These are phyloP conservation scores for Corynascus novoguineensis DNA, from an alignment of 495 filamentous ascomycete genomes.

Conservation along the genomic window DNA sequence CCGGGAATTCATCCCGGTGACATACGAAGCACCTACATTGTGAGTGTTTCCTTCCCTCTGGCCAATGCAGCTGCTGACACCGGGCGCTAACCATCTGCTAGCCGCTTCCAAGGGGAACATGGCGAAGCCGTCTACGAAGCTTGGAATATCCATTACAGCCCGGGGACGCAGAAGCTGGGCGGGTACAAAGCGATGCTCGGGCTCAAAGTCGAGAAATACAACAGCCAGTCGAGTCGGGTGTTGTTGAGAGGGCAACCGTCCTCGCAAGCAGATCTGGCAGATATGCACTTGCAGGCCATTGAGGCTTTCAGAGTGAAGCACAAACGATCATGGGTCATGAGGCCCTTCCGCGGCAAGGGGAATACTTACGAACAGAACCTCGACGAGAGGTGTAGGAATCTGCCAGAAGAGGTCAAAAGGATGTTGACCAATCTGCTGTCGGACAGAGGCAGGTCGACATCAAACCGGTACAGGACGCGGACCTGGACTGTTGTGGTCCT, in stretches of 20 bases:
- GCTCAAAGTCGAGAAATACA: neutral
- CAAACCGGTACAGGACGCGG: conserved; percentile 17
- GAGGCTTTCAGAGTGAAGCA: conserved; percentile 18
- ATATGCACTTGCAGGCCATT: conserved; percentile 19
- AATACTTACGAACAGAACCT: conserved; percentile 28
- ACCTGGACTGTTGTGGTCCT: conserved; percentile 25
- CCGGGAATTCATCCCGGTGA: neutral
- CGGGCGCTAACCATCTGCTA: neutral
- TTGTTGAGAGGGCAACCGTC: conserved; percentile 3
- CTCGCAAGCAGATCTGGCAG: conserved; percentile 17
- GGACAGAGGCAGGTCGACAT: conserved; percentile 11
- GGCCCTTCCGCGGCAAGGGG: conserved; percentile 12
- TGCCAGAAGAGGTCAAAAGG: conserved; percentile 12
- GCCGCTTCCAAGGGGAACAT: conserved; percentile 4
- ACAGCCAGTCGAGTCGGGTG: neutral
- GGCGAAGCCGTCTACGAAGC: conserved; percentile 12
- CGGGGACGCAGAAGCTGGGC: neutral
- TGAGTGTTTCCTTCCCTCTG: neutral
- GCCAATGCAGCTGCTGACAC: no score
- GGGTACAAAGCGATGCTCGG: conserved; percentile 13
- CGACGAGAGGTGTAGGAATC: conserved; percentile 17
- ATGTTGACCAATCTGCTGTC: conserved; percentile 15
- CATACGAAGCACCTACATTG: neutral
- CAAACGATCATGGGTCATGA: conserved; percentile 17
- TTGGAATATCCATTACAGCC: conserved; percentile 13